phyloP scores from a whole-genome alignment of 2,329 filamentous ascomycete species.

The Myrmaecium sp. region DNA sequence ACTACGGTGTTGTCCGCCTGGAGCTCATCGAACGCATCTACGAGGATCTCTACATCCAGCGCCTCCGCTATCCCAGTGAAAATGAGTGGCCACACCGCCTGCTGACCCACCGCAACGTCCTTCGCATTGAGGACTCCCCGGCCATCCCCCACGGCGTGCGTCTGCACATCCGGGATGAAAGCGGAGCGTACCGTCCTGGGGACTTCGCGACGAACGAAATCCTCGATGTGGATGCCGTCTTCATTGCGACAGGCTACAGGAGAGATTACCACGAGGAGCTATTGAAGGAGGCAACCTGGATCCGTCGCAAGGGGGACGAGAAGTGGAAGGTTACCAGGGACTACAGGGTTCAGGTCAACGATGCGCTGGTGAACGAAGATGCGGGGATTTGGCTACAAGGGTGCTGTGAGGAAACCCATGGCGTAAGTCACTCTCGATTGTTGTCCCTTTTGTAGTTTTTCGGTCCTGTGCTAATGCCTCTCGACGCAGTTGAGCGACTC shows the following conservation, averaged over 20 bases:
- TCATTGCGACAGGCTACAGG: slow-evolving; percentile 77
- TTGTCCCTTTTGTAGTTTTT: background rate
- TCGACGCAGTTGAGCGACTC: slow-evolving; percentile 53
- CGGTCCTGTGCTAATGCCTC: background rate
- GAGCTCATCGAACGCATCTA: slow-evolving; percentile 80
- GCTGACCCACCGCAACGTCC: slow-evolving; percentile 49
- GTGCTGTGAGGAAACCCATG: slow-evolving; percentile 83
- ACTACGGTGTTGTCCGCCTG: slow-evolving; percentile 89
- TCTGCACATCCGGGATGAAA: slow-evolving; percentile 36
- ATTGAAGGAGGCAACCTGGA: slow-evolving; percentile 43
- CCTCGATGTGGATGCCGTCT: slow-evolving; percentile 61
- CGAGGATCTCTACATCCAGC: slow-evolving; percentile 73
- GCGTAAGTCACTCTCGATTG: slow-evolving; percentile 62
- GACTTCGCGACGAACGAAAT: slow-evolving; percentile 34
- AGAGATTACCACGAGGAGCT: slow-evolving; percentile 65
- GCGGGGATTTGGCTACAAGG: slow-evolving; percentile 86
- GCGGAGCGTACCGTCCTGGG: slow-evolving; percentile 24
- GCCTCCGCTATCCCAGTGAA: slow-evolving; percentile 48
- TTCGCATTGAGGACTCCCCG: slow-evolving; percentile 37
- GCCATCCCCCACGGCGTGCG: slow-evolving; percentile 15
- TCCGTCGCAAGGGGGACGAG: slow-evolving; percentile 42
- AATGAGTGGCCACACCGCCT: slow-evolving; percentile 69
- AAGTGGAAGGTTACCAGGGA: slow-evolving; percentile 56
- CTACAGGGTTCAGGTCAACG: slow-evolving; percentile 59
- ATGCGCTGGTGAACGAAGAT: slow-evolving; percentile 48